phyloP scores from a whole-genome alignment of 2,329 filamentous ascomycete species.

The Colletotrichum kahawae region DNA sequence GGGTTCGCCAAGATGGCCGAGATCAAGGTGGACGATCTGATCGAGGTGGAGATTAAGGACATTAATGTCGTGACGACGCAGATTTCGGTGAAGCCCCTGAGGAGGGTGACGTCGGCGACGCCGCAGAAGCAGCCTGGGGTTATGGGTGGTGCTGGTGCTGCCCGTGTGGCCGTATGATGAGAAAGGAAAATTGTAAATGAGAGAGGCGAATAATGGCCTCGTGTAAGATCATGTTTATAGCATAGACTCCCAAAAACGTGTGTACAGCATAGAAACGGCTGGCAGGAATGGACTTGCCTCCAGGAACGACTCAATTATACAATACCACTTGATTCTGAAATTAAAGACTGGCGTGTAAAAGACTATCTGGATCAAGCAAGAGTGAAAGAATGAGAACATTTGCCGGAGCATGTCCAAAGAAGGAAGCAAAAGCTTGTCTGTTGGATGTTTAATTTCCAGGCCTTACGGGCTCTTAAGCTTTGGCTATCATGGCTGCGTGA shows the following conservation, averaged over 20 bases:
- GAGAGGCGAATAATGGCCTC: background rate
- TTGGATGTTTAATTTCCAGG: too few relatives aligned
- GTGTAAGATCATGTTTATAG: background rate
- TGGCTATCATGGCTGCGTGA: too few relatives aligned
- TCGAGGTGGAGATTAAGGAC: conserved; percentile 59
- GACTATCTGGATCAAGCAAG: too few relatives aligned
- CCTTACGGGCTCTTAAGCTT: too few relatives aligned
- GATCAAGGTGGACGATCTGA: conserved; percentile 54
- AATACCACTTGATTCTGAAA: too few relatives aligned
- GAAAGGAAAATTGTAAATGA: background rate
- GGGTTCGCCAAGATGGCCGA: conserved; percentile 44
- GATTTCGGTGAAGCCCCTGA: background rate
- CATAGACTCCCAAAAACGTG: background rate
- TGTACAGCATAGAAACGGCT: background rate
- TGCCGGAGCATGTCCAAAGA: too few relatives aligned
- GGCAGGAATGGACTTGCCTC: background rate
- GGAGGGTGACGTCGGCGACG: background rate
- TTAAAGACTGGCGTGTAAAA: too few relatives aligned
- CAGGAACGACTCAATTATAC: too few relatives aligned
- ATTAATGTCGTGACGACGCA: conserved; percentile 47
- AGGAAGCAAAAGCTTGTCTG: too few relatives aligned
- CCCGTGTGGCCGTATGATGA: background rate
- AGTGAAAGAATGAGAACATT: too few relatives aligned
- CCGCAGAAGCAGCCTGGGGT: too few relatives aligned
- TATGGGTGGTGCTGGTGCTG: background rate